These are phyloP conservation scores for Chlamydomonas incerta DNA, from an alignment of 139 green algal species.

Conservation along the genomic window DNA sequence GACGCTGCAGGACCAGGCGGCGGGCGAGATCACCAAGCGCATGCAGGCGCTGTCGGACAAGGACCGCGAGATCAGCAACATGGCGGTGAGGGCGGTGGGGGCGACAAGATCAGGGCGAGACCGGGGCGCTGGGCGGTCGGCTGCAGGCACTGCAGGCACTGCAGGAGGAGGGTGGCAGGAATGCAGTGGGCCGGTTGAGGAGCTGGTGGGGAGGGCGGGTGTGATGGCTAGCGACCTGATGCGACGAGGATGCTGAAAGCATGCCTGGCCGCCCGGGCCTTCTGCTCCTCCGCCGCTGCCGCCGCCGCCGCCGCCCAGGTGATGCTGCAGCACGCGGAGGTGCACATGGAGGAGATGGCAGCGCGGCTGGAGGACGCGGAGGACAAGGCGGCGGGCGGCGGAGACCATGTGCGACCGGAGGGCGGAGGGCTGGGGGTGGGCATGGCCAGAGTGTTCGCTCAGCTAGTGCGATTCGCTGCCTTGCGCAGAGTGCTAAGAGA, in stretches of 20 bases:
- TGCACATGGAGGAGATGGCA: conserved; percentile 39
- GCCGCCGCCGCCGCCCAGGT: background rate
- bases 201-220: too few species aligned
- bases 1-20: conserved; percentile 46
- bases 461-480: too few species aligned
- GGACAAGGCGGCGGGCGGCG: background rate
- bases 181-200: too few species aligned
- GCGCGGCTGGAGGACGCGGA: conserved; percentile 10
- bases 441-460: too few species aligned
- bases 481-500: too few species aligned
- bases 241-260: too few species aligned
- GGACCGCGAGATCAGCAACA: conserved; percentile 19
- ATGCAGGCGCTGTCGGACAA: conserved; percentile 9
- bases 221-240: too few species aligned
- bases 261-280: background rate
- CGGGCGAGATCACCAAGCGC: conserved; percentile 26
- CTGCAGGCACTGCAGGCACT: too few species aligned
- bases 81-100: conserved; percentile 2
- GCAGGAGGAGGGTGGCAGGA: too few species aligned
- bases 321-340: conserved; percentile 3
- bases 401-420: background rate
- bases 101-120: too few species aligned
- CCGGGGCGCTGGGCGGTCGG: too few species aligned
- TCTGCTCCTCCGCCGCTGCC: background rate
- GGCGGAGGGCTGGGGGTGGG: too few species aligned